Evolutionary conservation across 2,329 filamentous ascomycete genomes (phyloP), one percentile per base, ranked within the genome.

Genomic region (Colletotrichum gloeosporioides): DNA sequence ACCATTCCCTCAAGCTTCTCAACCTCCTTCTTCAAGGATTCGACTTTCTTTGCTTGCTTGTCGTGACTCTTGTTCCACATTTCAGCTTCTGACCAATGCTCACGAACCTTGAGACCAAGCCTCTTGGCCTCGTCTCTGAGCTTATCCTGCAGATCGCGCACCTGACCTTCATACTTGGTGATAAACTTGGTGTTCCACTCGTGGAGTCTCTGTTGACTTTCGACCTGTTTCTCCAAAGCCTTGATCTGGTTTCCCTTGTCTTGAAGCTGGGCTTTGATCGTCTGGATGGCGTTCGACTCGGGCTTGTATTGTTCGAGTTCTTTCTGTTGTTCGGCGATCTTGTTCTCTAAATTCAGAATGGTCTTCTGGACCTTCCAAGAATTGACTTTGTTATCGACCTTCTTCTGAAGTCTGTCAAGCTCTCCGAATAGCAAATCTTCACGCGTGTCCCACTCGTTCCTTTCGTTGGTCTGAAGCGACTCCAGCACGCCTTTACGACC

Each of bases 341-440:
- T 53, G 0, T 1, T 53, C n/a, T 3, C 0, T 7, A 22, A 25
- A 53, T 8, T 10, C 44, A 1, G n/a, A 25, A 2, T 53, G 44
- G 4, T 13, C n/a, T 3, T 9, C 44, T 53, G 10, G n/a, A 22
- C 2, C 3, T 22, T 0, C 44, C 18, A 22, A 53, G n/a, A 22
- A 6, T 53, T 10, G 12, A 25, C 44, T 22, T 12, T 53, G 44
- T 3, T 2, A 10, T 13, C 0, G 44, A 53, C 44, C 39, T n/a
- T 49, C 39, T 49, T 9, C 39, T 49, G 3, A 2, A 49, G 39
- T 49, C 6, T 4, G 2, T 4, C 6, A 12, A 22, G 22, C 9
- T 4, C 2, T 53, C 2, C 44, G 44, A 25, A 22, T 10, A 53
- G 44, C 44, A 0, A 1, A 13, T 8, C 4, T 22, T 4, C 3